Conservation (phyloP, 768 basidiomycete species). For the Suillus americanus region DNA sequence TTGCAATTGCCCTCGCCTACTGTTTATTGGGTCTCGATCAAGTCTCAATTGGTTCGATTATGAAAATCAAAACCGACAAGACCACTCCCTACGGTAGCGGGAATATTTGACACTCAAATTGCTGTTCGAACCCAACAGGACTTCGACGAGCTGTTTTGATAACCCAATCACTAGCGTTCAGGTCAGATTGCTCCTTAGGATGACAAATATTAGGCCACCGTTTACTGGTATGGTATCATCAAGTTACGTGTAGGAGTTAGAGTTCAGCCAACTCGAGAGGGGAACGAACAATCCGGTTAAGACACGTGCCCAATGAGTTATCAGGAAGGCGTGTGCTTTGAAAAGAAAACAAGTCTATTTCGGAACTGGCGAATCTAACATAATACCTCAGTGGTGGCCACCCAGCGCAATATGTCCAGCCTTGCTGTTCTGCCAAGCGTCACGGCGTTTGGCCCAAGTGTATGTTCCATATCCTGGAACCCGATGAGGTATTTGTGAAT, state of each 20-base stretch:
- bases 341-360: conserved; percentile 5
- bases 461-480: conserved; percentile 72
- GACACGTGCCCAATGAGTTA: not conserved
- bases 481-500: not conserved
- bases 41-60: too few relatives aligned
- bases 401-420: conserved; percentile 68
- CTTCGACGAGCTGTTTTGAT: too few relatives aligned
- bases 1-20: too few relatives aligned
- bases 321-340: not conserved
- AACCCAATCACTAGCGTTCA: too few relatives aligned
- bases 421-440: conserved; percentile 74
- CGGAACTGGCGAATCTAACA: conserved; percentile 2
- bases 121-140: too few relatives aligned
- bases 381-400: conserved; percentile 12
- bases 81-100: too few relatives aligned
- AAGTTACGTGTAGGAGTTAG: not conserved
- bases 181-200: not conserved
- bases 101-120: too few relatives aligned
- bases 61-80: too few relatives aligned
- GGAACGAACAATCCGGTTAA: not conserved
- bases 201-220: not conserved
- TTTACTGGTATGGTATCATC: not conserved
- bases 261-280: not conserved
- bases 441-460: conserved; percentile 72
- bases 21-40: too few relatives aligned